Evolutionary conservation across 2,329 filamentous ascomycete species (phyloP).

Genomic region (Penicillium aurantiogriseum): DNA sequence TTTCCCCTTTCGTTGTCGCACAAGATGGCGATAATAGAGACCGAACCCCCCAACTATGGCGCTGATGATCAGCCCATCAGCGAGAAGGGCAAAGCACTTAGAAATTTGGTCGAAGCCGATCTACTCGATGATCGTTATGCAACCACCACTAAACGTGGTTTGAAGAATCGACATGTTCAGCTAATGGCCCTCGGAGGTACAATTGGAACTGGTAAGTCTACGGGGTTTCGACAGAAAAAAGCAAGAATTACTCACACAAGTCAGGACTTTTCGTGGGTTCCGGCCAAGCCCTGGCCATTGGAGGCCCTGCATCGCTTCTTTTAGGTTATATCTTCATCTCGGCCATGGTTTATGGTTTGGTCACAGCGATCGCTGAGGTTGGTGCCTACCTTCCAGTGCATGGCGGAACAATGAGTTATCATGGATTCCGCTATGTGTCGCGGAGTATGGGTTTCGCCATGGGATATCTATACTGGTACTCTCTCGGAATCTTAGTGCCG

Average conservation of each 20-base stretch:
- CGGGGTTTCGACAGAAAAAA: too few species aligned
- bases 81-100: slow-evolving; percentile 2
- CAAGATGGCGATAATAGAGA: not conserved
- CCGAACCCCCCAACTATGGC: not conserved
- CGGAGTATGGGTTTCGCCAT: slow-evolving; percentile 45
- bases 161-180: too few species aligned
- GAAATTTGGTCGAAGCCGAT: not conserved
- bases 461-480: slow-evolving; percentile 51
- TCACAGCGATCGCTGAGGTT: slow-evolving; percentile 48
- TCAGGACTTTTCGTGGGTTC: too few species aligned
- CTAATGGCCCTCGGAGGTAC: too few species aligned
- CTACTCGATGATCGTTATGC: too few species aligned
- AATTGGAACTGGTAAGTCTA: too few species aligned
- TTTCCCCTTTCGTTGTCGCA: not conserved
- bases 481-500: slow-evolving; percentile 47
- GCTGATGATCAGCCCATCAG: not conserved
- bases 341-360: slow-evolving; percentile 47
- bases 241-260: too few species aligned
- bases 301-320: slow-evolving; percentile 53
- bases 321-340: slow-evolving; percentile 55
- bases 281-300: slow-evolving; percentile 45
- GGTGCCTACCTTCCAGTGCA: slow-evolving; percentile 46
- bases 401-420: slow-evolving; percentile 46
- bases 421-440: slow-evolving; percentile 45
- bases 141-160: too few species aligned